Conservation (phyloP, 2,329 filamentous ascomycete genomes). For the Furcasterigmium sp. region DNA sequence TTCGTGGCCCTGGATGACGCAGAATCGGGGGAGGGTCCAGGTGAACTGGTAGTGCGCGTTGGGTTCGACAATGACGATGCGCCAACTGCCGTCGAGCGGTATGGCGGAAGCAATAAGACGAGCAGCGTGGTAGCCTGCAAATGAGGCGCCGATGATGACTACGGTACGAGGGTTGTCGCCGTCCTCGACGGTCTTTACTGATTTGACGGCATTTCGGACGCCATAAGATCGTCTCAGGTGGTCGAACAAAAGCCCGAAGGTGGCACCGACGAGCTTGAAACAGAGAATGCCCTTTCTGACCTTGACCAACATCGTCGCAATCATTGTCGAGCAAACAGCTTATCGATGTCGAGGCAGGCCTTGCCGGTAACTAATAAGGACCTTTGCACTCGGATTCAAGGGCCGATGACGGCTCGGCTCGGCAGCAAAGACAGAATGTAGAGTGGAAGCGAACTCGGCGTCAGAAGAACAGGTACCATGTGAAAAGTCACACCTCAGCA, state of each 20-base stretch:
- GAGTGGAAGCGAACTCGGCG: too few species aligned
- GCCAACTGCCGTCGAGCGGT: slow-evolving; percentile 38
- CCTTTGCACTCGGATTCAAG: too few species aligned
- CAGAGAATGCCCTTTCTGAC: slow-evolving; percentile 23
- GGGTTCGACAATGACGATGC: slow-evolving; percentile 52
- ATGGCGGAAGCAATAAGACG: slow-evolving; percentile 42
- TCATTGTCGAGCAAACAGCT: too few species aligned
- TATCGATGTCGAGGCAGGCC: too few species aligned
- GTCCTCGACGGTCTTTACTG: slow-evolving; percentile 2
- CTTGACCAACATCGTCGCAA: slow-evolving; percentile 12
- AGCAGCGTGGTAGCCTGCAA: slow-evolving; percentile 47
- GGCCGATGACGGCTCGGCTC: background rate
- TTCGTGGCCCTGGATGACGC: slow-evolving; percentile 50
- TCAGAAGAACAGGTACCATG: too few species aligned
- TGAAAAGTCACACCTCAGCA: background rate
- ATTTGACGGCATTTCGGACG: slow-evolving; percentile 9
- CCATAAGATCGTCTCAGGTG: slow-evolving; percentile 13
- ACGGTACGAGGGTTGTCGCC: slow-evolving; percentile 34
- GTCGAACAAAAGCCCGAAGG: slow-evolving; percentile 15
- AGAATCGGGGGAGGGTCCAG: slow-evolving; percentile 55
- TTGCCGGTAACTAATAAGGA: too few species aligned
- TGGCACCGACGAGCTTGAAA: slow-evolving; percentile 19
- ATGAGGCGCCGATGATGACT: slow-evolving; percentile 53
- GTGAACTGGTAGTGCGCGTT: slow-evolving; percentile 58
- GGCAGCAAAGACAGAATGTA: too few species aligned